Evolutionary conservation across 768 basidiomycete genomes (phyloP).

Genomic region (Termitomyces sp.): DNA sequence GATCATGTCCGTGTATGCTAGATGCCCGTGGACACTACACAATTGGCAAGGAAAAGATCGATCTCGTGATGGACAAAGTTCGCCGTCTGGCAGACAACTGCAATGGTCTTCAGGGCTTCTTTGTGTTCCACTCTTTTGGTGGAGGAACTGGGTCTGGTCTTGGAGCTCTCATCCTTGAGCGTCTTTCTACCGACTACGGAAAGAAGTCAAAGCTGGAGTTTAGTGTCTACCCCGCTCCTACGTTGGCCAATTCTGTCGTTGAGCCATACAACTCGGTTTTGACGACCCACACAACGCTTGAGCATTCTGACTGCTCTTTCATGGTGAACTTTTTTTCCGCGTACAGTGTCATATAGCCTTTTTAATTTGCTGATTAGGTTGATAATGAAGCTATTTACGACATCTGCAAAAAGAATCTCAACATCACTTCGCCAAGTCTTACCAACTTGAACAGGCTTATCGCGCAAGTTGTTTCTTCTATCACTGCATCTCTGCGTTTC

Average conservation of each 20-base stretch:
- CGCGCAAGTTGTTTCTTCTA: slow-evolving; percentile 97
- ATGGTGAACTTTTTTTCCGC: slow-evolving; percentile 55
- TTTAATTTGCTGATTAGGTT: slow-evolving; percentile 33
- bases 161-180: slow-evolving; percentile 92
- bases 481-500: slow-evolving; percentile 96
- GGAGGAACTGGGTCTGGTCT: slow-evolving; percentile 99
- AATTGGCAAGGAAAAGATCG: slow-evolving; percentile 96
- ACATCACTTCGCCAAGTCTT: slow-evolving; percentile 82
- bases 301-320: slow-evolving; percentile 99
- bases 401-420: slow-evolving; percentile 96
- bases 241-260: slow-evolving; percentile 90
- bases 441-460: slow-evolving; percentile 95
- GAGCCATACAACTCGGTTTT: slow-evolving; percentile 98
- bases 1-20: slow-evolving; percentile 23
- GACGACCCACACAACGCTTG: slow-evolving; percentile 96
- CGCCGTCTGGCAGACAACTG: slow-evolving; percentile 96
- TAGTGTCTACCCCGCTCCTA: slow-evolving; percentile 93
- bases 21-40: slow-evolving; percentile 99
- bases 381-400: slow-evolving; percentile 96
- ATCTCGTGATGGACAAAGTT: slow-evolving; percentile 92
- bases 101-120: slow-evolving; percentile 95
- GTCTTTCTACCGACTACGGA: slow-evolving; percentile 94
- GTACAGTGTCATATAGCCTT: neutral
- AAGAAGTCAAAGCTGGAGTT: slow-evolving; percentile 99
- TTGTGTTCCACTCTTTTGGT: slow-evolving; percentile 99